A percentile compares a stretch with the other conserved stretches of the same genome.
phyloP scores from a whole-genome alignment of 257 asterid genomes.

The Fraxinus excelsior region DNA sequence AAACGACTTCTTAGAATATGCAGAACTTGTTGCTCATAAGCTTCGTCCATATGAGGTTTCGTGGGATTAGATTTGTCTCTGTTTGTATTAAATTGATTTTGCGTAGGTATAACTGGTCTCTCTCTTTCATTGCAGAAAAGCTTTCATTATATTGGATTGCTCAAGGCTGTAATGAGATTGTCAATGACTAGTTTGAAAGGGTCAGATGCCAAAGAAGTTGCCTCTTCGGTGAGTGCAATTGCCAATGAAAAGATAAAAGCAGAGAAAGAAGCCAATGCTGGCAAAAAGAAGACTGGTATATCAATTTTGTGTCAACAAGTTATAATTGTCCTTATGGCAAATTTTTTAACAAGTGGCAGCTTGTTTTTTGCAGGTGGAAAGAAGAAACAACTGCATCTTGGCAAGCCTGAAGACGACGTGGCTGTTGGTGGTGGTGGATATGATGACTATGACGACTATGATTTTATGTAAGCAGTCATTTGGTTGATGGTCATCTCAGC shows the following conservation, averaged over 20 bases:
- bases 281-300: slow-evolving; percentile 84
- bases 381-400: slow-evolving; percentile 79
- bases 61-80: slow-evolving; percentile 18
- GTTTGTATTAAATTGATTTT: slow-evolving; percentile 2
- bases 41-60: slow-evolving; percentile 82
- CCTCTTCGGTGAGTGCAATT: slow-evolving; percentile 85
- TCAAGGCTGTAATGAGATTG: slow-evolving; percentile 86
- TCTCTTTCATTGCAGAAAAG: slow-evolving; percentile 64
- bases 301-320: not conserved
- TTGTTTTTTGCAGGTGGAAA: slow-evolving; percentile 55
- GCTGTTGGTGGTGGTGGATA: slow-evolving; percentile 35
- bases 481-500: slow-evolving; percentile 5
- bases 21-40: slow-evolving; percentile 76
- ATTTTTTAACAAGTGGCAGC: slow-evolving; percentile 9
- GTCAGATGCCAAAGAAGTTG: slow-evolving; percentile 85
- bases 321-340: not conserved
- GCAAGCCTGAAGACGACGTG: slow-evolving; percentile 66
- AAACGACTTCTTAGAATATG: slow-evolving; percentile 80
- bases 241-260: slow-evolving; percentile 96
- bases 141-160: slow-evolving; percentile 80
- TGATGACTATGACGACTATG: slow-evolving; percentile 68
- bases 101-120: slow-evolving; percentile 11
- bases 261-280: slow-evolving; percentile 87
- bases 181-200: slow-evolving; percentile 83
- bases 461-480: slow-evolving; percentile 68